phyloP scores from a whole-genome alignment of 345 rosid species.

The Eucalyptus dawsonii region DNA sequence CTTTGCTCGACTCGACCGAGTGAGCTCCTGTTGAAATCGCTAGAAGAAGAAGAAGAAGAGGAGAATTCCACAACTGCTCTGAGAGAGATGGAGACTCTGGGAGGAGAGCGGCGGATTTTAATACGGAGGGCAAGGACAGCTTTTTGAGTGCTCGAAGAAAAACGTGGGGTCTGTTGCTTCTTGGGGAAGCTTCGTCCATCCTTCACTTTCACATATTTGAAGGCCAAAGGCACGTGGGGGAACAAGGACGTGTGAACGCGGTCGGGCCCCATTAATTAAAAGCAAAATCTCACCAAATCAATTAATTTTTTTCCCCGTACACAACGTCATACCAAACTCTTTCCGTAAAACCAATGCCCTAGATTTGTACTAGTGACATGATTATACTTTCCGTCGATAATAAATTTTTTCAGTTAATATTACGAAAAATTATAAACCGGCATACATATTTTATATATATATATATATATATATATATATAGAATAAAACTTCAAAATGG shows the following conservation, averaged over 20 bases:
- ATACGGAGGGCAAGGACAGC: background rate
- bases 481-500: too few species aligned
- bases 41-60: background rate
- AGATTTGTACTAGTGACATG: too few species aligned
- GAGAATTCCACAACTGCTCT: background rate
- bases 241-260: background rate
- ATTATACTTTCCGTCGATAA: too few species aligned
- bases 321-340: too few species aligned
- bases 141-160: background rate
- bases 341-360: too few species aligned
- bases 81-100: background rate
- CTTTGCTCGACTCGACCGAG: background rate
- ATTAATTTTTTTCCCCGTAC: too few species aligned
- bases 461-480: too few species aligned
- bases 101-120: background rate
- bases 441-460: accelerated
- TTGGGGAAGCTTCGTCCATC: background rate
- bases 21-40: background rate
- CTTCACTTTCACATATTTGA: background rate
- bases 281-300: too few species aligned
- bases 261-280: background rate
- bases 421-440: too few species aligned
- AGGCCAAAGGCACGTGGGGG: background rate
- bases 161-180: accelerated
- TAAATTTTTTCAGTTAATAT: too few species aligned